Base-by-base conservation (phyloP, 2,329 filamentous ascomycete genomes). In the Lanzia echinophila region DNA sequence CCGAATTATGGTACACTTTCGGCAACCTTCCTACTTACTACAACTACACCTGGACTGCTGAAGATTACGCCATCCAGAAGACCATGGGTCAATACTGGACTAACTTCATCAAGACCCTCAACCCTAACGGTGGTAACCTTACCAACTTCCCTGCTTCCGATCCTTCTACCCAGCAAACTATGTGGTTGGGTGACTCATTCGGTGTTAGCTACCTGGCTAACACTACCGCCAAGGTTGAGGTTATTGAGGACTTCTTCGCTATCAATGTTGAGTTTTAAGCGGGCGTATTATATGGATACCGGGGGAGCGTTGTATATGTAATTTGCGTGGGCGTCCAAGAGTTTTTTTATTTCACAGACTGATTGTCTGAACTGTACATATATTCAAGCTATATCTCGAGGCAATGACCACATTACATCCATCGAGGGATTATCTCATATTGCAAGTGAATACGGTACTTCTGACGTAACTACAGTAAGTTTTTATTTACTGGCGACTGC, bases 11-110 rank as follows among this genome's bases (percentile, higher is more conserved):
- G 53, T 68, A 68, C 33, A 61, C 56, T 22, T 67, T 69, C 56
- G 62, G 65, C 54, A 68, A 67, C 45, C 60, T 68, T 6, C 43
- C 48, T n/a, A 64, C 56, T 13, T 41, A 20, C 38, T 20, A 41
- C 17, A 41, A 41, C n/a, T 7, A 19, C 13, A 41, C 38, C 12
- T 69, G 66, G 62, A 59, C 56, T 13, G 42, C 49, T 1, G 43
- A 55, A 8, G 66, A 69, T 45, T 67, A 66, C 51, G 47, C 47
- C 10, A 55, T 68, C 17, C 56, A 62, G 53, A 46, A 50, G 8
- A 36, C 24, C 13, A 65, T 86, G 33, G 83, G 88, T 62, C 76
- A 74, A 0, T 90, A 89, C 67, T 89, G 85, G 84, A 79, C 81
- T 2, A 87, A 83, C 60, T 91, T 90, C 65, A 81, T 90, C 43